A percentile compares a stretch with the other conserved stretches of the same genome.
phyloP scores from a whole-genome alignment of 805 yeast genomes.

The Ogataea angusta region DNA sequence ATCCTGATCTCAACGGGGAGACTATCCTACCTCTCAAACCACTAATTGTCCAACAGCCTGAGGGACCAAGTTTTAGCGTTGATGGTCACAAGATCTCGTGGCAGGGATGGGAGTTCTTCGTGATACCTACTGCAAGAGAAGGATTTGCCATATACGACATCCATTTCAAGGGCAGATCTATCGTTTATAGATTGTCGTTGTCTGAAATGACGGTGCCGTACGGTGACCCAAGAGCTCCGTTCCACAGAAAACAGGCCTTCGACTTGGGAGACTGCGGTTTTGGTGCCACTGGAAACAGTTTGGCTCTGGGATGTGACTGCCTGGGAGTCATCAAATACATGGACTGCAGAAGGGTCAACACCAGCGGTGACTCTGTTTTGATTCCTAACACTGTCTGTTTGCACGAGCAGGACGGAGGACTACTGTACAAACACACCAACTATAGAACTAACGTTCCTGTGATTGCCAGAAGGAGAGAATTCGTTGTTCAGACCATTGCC shows the following conservation, averaged over 20 bases:
- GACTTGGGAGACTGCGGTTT: constrained; percentile 86
- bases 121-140: constrained; percentile 68
- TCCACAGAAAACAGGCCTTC: constrained; percentile 82
- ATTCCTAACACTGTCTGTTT: constrained; percentile 72
- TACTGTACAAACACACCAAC: constrained; percentile 75
- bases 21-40: constrained; percentile 62
- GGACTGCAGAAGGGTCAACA: constrained; percentile 55
- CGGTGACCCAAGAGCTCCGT: constrained; percentile 81
- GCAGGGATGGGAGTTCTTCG: constrained; percentile 85
- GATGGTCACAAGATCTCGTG: constrained; percentile 61
- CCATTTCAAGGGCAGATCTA: constrained; percentile 70
- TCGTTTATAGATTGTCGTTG: constrained; percentile 67
- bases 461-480: constrained; percentile 74
- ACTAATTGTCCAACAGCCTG: constrained; percentile 67
- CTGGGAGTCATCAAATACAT: constrained; percentile 73
- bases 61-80: constrained; percentile 68
- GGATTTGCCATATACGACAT: constrained; percentile 75
- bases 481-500: constrained; percentile 75
- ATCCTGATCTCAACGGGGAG: constrained; percentile 65
- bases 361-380: constrained; percentile 58
- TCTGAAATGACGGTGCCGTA: constrained; percentile 89
- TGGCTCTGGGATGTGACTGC: constrained; percentile 78
- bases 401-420: constrained; percentile 78
- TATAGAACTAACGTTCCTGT: constrained; percentile 71
- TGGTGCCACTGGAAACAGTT: constrained; percentile 67